Conservation (phyloP, 129 eudicot species). For the Saussurea involucrata region DNA sequence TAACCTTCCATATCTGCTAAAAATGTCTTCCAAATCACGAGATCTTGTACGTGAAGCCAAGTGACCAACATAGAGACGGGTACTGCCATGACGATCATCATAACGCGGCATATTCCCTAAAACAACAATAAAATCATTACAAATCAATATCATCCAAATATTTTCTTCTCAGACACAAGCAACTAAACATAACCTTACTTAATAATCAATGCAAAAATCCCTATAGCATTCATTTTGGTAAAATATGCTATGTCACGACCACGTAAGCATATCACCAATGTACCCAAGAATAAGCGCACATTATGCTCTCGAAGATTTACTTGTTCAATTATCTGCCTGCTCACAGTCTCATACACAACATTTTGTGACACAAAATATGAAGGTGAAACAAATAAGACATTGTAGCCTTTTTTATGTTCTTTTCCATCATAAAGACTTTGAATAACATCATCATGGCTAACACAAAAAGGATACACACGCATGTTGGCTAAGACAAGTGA, state of each 20-base stretch:
- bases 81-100: constrained; percentile 69
- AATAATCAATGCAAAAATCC: not conserved
- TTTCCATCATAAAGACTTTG: not conserved
- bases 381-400: not conserved
- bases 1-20: constrained; percentile 93
- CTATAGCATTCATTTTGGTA: not conserved
- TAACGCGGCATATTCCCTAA: constrained; percentile 65
- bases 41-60: constrained; percentile 77
- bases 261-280: constrained; percentile 5
- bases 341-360: not conserved
- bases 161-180: not conserved
- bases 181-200: not conserved
- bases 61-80: constrained; percentile 89
- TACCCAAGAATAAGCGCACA: not conserved
- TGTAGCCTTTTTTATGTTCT: not conserved
- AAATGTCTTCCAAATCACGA: constrained; percentile 73
- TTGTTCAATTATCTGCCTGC: not conserved
- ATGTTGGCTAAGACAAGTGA: too few species aligned
- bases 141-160: constrained; percentile 1
- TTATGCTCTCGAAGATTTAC: not conserved
- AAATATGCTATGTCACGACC: not conserved
- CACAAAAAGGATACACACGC: not conserved
- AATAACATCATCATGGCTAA: not conserved
- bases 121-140: not conserved
- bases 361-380: not conserved